Conservation (phyloP, 352 stramenopile genomes). For the Globisporangium emineosum region DNA sequence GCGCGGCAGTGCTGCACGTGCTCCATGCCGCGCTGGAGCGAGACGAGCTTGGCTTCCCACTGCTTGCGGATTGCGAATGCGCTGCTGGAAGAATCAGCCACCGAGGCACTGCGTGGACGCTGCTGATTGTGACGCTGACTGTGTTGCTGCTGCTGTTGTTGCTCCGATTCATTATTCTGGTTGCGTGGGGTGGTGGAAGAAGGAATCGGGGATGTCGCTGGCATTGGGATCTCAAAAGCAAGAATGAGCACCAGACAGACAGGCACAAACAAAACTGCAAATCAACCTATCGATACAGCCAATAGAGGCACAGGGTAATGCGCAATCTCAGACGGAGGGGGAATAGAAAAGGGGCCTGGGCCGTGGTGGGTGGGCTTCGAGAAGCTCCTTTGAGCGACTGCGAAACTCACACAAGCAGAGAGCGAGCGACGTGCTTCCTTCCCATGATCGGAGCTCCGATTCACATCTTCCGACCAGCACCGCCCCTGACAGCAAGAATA, state of each 20-base stretch:
- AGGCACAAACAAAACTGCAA: neutral
- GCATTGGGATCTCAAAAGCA: conserved; percentile 15
- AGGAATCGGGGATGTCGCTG: conserved; percentile 14
- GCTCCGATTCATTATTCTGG: conserved; percentile 9
- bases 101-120: neutral
- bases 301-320: neutral
- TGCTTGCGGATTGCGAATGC: conserved; percentile 46
- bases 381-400: neutral
- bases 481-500: conserved; percentile 12
- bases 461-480: conserved; percentile 8
- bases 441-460: neutral
- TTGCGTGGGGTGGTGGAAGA: neutral
- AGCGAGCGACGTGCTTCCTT: neutral
- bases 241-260: conserved; percentile 3
- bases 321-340: conserved; percentile 1
- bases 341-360: conserved; percentile 4
- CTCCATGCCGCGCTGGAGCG: conserved; percentile 61
- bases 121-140: neutral
- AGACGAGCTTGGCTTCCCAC: conserved; percentile 57
- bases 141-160: conserved; percentile 2
- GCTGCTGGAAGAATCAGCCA: neutral
- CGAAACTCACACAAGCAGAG: neutral
- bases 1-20: conserved; percentile 55
- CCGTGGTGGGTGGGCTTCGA: conserved; percentile 2
- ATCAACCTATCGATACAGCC: neutral